Conservation (phyloP, 768 basidiomycete species). For the Kwoniella mangroviensis region DNA sequence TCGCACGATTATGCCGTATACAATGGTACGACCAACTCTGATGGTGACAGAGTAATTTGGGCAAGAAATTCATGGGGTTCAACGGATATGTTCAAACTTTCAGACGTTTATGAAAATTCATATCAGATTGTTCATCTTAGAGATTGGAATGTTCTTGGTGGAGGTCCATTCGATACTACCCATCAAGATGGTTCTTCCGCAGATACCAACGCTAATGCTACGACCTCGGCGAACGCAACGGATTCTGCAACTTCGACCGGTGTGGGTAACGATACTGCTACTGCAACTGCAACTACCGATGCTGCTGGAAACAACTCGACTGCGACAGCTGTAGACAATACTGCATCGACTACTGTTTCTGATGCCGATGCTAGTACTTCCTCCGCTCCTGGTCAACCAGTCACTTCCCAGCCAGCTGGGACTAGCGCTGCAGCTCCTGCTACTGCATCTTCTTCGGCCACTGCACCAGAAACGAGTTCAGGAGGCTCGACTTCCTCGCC, state of each 20-base stretch:
- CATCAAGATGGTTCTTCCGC: background rate
- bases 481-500: background rate
- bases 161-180: conserved; percentile 3
- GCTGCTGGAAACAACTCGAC: background rate
- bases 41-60: conserved; percentile 20
- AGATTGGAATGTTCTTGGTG: conserved; percentile 20
- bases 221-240: background rate
- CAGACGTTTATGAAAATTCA: conserved; percentile 21
- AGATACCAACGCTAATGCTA: background rate
- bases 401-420: background rate
- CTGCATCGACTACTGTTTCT: too few species aligned
- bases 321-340: too few species aligned
- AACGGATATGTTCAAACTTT: conserved; percentile 20
- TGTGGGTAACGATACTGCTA: background rate
- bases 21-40: background rate
- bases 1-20: conserved; percentile 31
- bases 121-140: conserved; percentile 20
- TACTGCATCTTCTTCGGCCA: background rate
- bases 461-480: background rate
- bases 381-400: background rate
- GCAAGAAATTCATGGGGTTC: conserved; percentile 32
- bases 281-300: background rate
- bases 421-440: background rate
- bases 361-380: background rate
- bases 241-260: background rate